phyloP scores from a whole-genome alignment of 148 eudicot genomes.

The Rhododendron molle region DNA sequence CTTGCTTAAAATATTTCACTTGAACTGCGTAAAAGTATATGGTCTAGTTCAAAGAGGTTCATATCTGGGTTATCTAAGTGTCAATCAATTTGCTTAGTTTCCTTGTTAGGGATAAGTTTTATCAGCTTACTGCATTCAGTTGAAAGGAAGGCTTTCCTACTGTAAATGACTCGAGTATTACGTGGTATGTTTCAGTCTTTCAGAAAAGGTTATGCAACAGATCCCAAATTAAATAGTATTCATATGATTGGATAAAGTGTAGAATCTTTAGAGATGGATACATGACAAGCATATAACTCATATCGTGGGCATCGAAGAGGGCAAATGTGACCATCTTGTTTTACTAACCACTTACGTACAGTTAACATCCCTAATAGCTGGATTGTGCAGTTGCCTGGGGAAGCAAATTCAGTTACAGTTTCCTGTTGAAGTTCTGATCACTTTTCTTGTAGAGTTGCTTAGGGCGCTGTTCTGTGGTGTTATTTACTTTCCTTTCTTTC shows the following conservation, averaged over 20 bases:
- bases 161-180: neutral
- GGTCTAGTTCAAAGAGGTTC: neutral
- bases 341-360: neutral
- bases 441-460: neutral
- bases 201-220: constrained; percentile 2
- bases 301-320: neutral
- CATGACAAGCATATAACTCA: neutral
- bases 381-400: neutral
- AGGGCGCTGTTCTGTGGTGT: neutral
- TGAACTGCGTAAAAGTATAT: neutral
- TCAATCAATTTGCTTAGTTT: neutral
- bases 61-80: neutral
- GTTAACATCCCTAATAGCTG: neutral
- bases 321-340: neutral
- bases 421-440: neutral
- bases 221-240: neutral
- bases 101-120: neutral
- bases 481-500: neutral
- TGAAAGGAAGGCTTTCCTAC: neutral
- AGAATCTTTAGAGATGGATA: neutral
- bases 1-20: no score
- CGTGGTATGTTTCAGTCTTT: neutral
- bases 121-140: neutral
- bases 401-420: neutral
- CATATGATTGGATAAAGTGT: neutral